Percentiles rank a stretch among this genome's conserved stretches.
These are phyloP conservation scores for Dittrichia graveolens DNA, from an alignment of 129 eudicot genomes.

Conservation along the genomic window DNA sequence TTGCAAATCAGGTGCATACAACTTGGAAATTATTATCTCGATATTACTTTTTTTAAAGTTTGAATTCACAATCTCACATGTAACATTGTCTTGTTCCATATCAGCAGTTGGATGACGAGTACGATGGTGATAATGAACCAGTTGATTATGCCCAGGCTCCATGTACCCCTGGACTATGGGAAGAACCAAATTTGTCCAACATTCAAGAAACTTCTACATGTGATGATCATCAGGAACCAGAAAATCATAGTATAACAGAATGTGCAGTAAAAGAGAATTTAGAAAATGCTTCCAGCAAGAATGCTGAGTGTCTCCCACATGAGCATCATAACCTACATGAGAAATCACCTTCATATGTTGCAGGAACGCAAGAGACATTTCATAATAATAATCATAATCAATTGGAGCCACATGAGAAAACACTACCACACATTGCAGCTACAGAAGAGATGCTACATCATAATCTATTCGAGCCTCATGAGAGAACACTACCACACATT, in stretches of 20 bases:
- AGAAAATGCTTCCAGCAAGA: constrained; percentile 46
- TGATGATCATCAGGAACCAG: constrained; percentile 74
- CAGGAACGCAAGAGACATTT: too few relatives aligned
- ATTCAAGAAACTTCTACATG: constrained; percentile 72
- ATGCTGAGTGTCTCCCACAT: constrained; percentile 26
- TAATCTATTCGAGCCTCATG: too few relatives aligned
- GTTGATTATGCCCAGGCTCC: constrained; percentile 90
- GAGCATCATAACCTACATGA: constrained; percentile 39
- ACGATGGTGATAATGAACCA: constrained; percentile 46
- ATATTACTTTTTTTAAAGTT: neutral
- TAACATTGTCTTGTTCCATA: neutral
- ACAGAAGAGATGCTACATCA: too few relatives aligned
- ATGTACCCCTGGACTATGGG: constrained; percentile 86
- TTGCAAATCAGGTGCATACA: constrained; percentile 33
- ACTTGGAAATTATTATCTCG: constrained; percentile 9
- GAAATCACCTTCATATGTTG: constrained; percentile 30
- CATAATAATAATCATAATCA: too few relatives aligned
- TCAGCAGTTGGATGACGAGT: constrained; percentile 44
- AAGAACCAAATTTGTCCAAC: constrained; percentile 73
- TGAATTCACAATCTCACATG: constrained; percentile 1
- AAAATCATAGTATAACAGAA: constrained; percentile 49
- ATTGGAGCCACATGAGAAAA: too few relatives aligned
- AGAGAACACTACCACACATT: too few relatives aligned
- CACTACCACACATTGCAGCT: too few relatives aligned
- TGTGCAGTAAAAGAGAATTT: constrained; percentile 42